Percentiles rank a stretch among this genome's conserved stretches.
Evolutionary conservation across 1,139 yeast species (phyloP).

Genomic region (Schwanniomyces etchellsii): DNA sequence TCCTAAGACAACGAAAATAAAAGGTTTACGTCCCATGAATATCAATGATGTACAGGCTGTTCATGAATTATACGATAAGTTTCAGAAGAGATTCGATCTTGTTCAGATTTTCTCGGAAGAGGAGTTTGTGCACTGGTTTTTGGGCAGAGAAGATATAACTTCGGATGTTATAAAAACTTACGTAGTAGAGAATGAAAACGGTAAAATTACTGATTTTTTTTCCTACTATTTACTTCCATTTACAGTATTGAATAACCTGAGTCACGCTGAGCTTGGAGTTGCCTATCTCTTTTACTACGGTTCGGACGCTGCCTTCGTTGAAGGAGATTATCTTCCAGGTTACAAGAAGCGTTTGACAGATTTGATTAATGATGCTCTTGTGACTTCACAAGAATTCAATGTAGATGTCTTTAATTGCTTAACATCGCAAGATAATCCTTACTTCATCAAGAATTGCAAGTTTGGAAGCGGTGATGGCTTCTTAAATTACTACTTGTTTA

Average conservation of each 20-base stretch:
- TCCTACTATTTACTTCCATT: conserved; percentile 88
- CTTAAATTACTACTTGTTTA: conserved; percentile 85
- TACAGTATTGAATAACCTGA: conserved; percentile 66
- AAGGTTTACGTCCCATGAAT: conserved; percentile 63
- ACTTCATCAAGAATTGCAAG: conserved; percentile 74
- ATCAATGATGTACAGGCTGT: conserved; percentile 62
- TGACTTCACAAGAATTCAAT: conserved; percentile 58
- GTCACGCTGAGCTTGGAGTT: conserved; percentile 67
- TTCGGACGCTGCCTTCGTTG: conserved; percentile 45
- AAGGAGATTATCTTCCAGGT: conserved; percentile 15
- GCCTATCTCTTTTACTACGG: conserved; percentile 93
- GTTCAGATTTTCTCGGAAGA: conserved; percentile 63
- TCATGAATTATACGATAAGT: conserved; percentile 49
- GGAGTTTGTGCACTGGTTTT: conserved; percentile 80
- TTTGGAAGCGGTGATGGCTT: conserved; percentile 95
- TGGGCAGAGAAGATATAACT: conserved; percentile 38
- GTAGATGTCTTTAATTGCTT: conserved; percentile 94
- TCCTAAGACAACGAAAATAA: conserved; percentile 51
- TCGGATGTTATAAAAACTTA: conserved; percentile 64
- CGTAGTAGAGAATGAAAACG: conserved; percentile 67
- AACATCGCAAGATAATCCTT: conserved; percentile 82
- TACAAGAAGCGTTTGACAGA: conserved; percentile 55
- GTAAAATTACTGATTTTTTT: conserved; percentile 77
- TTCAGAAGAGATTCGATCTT: conserved; percentile 66
- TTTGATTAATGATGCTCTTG: conserved; percentile 70